Base-by-base conservation (phyloP, 2,329 filamentous ascomycete genomes). In the Cercospora sesami region DNA sequence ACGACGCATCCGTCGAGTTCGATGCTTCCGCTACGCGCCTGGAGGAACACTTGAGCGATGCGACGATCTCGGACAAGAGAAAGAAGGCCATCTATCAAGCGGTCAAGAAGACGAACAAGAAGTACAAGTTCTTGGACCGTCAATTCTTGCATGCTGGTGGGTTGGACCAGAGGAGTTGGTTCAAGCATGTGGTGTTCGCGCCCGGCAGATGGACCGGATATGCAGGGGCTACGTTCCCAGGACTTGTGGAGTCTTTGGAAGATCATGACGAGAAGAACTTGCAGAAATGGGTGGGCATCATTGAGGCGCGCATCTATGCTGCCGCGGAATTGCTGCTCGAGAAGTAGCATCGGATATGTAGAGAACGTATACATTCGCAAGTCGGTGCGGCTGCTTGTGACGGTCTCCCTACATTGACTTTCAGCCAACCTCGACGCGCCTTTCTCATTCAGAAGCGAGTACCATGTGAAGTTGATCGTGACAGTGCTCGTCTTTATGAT, bases 151-250 rank as follows among this genome's bases (percentile, higher is more conserved):
- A 92, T 74, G 81, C 87, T 4, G 83, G 86, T 3, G 94, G 94
- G 0, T 81, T 98, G 21, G 94, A 97, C 77, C 88, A 88, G 1
- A 84, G 94, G 68, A 83, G 83, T 26, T 97, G 93, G 93, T 98
- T 94, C 83, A 97, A 97, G 82, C 94, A 97, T 75, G 90, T 97
- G 2, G 91, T 97, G 1, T 97, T 96, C 80, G 94, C 94, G 1
- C 94, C 94, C 0, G 94, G 94, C 0, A 79, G 94, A 59, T 96
- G 93, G 93, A 97, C 93, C 0, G 94, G 94, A 0, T 97, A 97
- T 79, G 84, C 93, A 0, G 94, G 93, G 3, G 88, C 86, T 4
- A 89, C 87, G 8, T 90, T 87, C 73, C 88, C 88, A 1, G 87
- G 87, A 1, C 78, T 90, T n/a, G 85, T 89, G 5, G 88, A 90